Conservation (phyloP, 2,329 filamentous ascomycete species). For the Colletotrichum sp. region DNA sequence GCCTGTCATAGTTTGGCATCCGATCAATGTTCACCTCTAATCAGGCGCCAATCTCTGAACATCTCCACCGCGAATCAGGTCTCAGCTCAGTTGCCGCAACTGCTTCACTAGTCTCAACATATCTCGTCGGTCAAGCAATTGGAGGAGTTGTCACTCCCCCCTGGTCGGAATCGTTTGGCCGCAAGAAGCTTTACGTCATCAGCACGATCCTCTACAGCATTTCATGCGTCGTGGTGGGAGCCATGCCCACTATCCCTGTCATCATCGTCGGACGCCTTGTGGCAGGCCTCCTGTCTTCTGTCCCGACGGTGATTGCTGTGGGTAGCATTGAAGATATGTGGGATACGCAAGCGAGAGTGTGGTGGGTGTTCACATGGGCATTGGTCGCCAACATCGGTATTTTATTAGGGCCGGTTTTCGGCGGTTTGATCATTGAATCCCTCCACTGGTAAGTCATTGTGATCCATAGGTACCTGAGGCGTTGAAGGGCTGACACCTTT, state of each 20-base stretch:
- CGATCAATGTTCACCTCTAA: background rate
- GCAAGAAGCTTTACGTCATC: background rate
- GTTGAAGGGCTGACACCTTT: background rate
- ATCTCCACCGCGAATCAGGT: background rate
- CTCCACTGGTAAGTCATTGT: background rate
- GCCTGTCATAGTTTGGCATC: rapidly evolving
- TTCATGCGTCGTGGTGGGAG: background rate
- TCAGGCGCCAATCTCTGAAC: background rate
- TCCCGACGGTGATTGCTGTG: background rate
- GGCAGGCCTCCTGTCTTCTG: background rate
- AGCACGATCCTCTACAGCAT: conserved; percentile 1
- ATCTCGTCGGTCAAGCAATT: background rate
- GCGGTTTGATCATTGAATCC: background rate
- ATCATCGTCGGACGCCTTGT: background rate
- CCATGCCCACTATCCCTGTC: background rate
- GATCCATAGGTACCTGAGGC: rapidly evolving
- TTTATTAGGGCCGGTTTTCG: background rate
- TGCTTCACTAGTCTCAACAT: background rate
- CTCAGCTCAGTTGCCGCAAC: background rate
- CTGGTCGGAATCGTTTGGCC: conserved; percentile 2
- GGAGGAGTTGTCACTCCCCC: conserved; percentile 1
- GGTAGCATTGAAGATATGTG: conserved; percentile 11
- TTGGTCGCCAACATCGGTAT: background rate
- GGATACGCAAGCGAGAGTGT: background rate
- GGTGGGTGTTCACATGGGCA: conserved; percentile 1